Evolutionary conservation across 225 moss, liverwort and hornwort species (phyloP), one percentile per base, ranked within the genome.

Genomic region (Pleurozium schreberi): DNA sequence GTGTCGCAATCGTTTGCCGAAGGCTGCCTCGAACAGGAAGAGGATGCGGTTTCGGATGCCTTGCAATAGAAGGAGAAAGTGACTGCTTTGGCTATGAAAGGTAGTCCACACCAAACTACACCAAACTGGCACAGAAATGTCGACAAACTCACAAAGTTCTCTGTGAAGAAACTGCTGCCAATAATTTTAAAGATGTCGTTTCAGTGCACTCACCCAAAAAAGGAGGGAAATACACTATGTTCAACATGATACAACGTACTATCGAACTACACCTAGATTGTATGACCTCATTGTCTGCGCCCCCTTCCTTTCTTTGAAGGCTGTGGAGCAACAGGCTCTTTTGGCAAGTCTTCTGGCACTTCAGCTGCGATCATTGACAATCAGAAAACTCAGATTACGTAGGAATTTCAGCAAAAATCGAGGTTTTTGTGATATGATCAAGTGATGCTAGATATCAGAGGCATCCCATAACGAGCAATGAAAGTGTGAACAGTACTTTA

Each of bases 301-400:
- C 98, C 98, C 81, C 98, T 93, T 88, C 97, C 96, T 90, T 96
- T 98, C 91, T 93, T 98, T 34, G 96, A 95, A 82, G 98, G 93
- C 67, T 92, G 97, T 62, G 95, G 95, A 38, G 92, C 92, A 62
- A 88, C 90, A 53, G 93, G 93, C 66, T 95, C 93, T 81, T 89
- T 96, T 21, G 98, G 93, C 81, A 95, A 93, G 84, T 98, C 97
- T 89, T 98, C 98, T 70, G 94, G 92, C 70, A 98, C 92, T 91
- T 93, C 95, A 83, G 92, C 96, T 96, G 95, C 91, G 69, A 91
- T 57, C 88, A 89, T 75, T 57, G 28, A 38, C 75, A 64, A 82
- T 62, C 34, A 63, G 17, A 53, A 88, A 85, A 50, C 36, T 57
- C 27, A 91, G 84, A 49, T 78, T 57, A 68, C 62, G n/a, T 34